phyloP scores from a whole-genome alignment of 2,329 filamentous ascomycete genomes.

The Talaromyces amestolkiae region DNA sequence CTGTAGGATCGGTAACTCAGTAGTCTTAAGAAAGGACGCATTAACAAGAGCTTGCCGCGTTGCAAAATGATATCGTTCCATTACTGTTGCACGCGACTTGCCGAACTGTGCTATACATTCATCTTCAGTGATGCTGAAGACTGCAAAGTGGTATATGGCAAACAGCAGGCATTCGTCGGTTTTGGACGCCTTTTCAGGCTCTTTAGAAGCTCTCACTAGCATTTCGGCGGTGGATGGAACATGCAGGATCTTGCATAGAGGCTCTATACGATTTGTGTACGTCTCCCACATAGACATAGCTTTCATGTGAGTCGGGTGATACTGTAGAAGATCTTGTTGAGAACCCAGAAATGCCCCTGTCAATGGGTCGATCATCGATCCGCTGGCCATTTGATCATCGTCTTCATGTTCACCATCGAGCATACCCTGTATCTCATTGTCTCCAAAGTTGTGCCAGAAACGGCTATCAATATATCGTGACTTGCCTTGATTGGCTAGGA shows the following conservation, averaged over 20 bases:
- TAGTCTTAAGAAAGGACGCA: background rate
- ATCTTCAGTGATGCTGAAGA: background rate
- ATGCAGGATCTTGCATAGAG: background rate
- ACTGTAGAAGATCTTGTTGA: slow-evolving; percentile 25
- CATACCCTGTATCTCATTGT: background rate
- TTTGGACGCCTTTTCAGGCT: background rate
- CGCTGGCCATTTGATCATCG: background rate
- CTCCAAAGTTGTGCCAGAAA: background rate
- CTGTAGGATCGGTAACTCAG: background rate
- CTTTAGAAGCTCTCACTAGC: background rate
- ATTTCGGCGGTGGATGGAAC: background rate
- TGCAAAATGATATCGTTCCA: background rate
- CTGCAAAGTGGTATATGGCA: background rate
- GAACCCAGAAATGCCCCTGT: slow-evolving; percentile 20
- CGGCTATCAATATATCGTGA: background rate
- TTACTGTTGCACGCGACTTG: background rate
- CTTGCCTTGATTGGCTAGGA: background rate
- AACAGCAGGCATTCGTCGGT: background rate
- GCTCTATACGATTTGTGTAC: background rate
- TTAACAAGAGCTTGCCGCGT: background rate
- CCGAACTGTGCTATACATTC: background rate
- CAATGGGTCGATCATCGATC: slow-evolving; percentile 16
- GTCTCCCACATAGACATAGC: slow-evolving; percentile 48
- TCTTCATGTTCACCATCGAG: slow-evolving; percentile 20
- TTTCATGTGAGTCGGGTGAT: slow-evolving; percentile 28